phyloP scores from a whole-genome alignment of 2,329 filamentous ascomycete species.

The Dothideomycetes sp. region DNA sequence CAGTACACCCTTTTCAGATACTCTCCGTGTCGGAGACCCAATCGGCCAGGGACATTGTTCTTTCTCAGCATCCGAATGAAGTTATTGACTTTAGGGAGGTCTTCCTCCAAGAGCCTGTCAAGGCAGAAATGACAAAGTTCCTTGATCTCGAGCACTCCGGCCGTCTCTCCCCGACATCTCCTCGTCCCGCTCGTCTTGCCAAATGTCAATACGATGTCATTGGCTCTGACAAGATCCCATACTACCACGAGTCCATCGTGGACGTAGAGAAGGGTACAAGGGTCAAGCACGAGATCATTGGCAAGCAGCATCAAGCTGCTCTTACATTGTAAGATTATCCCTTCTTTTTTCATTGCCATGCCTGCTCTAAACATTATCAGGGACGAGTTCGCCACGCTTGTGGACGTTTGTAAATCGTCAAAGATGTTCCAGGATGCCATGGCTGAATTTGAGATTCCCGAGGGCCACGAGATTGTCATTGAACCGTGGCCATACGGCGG shows the following conservation, averaged over 20 bases:
- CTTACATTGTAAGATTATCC: slow-evolving; percentile 15
- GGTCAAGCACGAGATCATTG: slow-evolving; percentile 19
- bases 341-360: not conserved
- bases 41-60: slow-evolving; percentile 14
- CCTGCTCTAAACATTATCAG: slow-evolving; percentile 25
- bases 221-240: slow-evolving; percentile 37
- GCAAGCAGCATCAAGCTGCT: slow-evolving; percentile 17
- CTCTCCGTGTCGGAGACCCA: slow-evolving; percentile 15
- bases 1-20: slow-evolving; percentile 10
- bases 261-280: slow-evolving; percentile 14
- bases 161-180: slow-evolving; percentile 11
- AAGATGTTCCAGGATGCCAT: slow-evolving; percentile 17
- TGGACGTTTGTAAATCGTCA: slow-evolving; percentile 40
- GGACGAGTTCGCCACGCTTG: slow-evolving; percentile 35
- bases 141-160: slow-evolving; percentile 20
- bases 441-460: slow-evolving; percentile 18
- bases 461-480: slow-evolving; percentile 18
- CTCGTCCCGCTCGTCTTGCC: slow-evolving; percentile 32
- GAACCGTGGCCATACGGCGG: slow-evolving; percentile 22
- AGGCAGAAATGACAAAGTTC: slow-evolving; percentile 20
- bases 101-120: slow-evolving; percentile 22
- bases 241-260: slow-evolving; percentile 44
- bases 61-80: slow-evolving; percentile 14
- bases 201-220: slow-evolving; percentile 47
- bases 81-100: slow-evolving; percentile 18